Evolutionary conservation across 441 rosid genomes (phyloP).

Genomic region (Mallotus japonicus): DNA sequence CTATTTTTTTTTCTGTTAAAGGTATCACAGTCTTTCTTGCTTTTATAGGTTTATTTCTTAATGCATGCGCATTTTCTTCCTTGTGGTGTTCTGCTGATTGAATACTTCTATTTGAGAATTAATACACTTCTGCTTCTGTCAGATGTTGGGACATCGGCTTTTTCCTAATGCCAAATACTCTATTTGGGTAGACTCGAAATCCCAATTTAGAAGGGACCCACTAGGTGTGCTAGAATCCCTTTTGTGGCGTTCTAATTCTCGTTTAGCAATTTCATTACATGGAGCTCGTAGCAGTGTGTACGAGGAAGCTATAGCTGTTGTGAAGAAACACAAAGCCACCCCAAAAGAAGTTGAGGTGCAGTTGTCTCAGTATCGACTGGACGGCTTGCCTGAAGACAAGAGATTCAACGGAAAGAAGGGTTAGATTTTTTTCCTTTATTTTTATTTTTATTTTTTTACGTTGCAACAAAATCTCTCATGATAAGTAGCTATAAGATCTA

Average conservation of each 20-base stretch:
- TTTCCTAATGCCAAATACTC: conserved; percentile 82
- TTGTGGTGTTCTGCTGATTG: conserved; percentile 3
- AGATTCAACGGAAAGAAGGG: conserved; percentile 88
- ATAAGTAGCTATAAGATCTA: background rate
- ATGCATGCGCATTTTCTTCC: background rate
- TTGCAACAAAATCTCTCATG: background rate
- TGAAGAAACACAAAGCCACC: conserved; percentile 86
- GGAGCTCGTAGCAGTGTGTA: conserved; percentile 97
- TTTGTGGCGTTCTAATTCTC: conserved; percentile 86
- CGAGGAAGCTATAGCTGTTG: conserved; percentile 93
- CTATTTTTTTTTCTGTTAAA: too few relatives aligned
- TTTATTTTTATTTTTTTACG: background rate
- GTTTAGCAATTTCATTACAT: conserved; percentile 90
- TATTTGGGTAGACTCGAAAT: conserved; percentile 96
- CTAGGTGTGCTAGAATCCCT: conserved; percentile 87
- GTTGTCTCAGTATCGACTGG: conserved; percentile 61
- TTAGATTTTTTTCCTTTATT: conserved; percentile 16
- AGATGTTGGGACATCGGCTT: conserved; percentile 96
- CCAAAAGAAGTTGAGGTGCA: conserved; percentile 93
- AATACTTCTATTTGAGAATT: conserved; percentile 2
- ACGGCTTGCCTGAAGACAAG: conserved; percentile 80
- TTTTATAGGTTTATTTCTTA: too few relatives aligned
- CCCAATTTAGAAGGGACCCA: conserved; percentile 98
- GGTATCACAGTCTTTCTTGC: too few relatives aligned
- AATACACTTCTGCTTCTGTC: conserved; percentile 24